Evolutionary conservation across 2,329 filamentous ascomycete species (phyloP), one percentile per base, ranked within the genome.

Genomic region (Spiromastix sp.): DNA sequence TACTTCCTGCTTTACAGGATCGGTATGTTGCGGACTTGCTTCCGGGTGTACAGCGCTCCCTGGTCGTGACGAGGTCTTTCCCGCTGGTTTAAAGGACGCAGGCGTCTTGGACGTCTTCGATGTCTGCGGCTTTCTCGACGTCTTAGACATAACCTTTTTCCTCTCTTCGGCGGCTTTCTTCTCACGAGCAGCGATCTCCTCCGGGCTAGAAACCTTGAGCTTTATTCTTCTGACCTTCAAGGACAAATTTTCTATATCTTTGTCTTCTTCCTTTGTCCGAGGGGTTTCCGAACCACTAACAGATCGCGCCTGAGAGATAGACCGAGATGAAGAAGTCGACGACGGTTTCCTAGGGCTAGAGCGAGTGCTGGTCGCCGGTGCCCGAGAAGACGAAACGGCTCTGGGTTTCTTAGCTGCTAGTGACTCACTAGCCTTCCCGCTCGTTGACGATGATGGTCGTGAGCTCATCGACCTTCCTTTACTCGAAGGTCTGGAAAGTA

Each of bases 381-480:
- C 66, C 19, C 65, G 69, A 7, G 63, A 49, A n/a, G 43, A 67
- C 29, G 63, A 69, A 7, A 61, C 43, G 9, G 65, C 64, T 34
- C 79, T 70, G 2, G 70, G 66, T 56, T 81, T 85, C 49, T 74
- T 81, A 7, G 30, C 34, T 15, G 67, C 60, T 7, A 77, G 55
- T 30, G 59, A 57, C 18, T 64, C 57, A 12, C 52, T 37, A 21
- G 45, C 25, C 24, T 42, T 40, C 34, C 39, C 41, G 7, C 40
- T 40, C n/a, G 21, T n/a, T 7, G 21, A 24, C 7, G 21, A 7
- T 7, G 21, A n/a, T n/a, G 21, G 7, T 24, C 7, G n/a, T 7
- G 21, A 24, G n/a, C 7, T 24, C 7, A n/a, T 24, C 21, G 21
- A 24, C 21, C n/a, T 7, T 7, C 21, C n/a, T 24, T 24, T 24